These are phyloP conservation scores for Penicillium alfredii DNA, from an alignment of 495 filamentous ascomycete species.

Conservation along the genomic window DNA sequence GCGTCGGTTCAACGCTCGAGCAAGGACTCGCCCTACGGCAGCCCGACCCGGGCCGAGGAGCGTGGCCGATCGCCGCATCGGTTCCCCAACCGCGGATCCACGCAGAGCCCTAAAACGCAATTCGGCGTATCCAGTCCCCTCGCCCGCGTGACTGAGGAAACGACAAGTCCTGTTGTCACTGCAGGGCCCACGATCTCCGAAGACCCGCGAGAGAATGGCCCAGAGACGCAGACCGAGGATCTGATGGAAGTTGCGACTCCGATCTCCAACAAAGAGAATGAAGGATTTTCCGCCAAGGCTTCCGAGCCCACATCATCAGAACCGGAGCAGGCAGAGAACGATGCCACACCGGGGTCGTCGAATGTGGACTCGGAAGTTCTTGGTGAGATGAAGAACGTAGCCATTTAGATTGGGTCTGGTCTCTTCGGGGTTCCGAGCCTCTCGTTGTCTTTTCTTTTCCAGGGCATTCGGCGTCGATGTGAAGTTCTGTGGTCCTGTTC, in stretches of 20 bases:
- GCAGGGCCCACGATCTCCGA: conserved; percentile 32
- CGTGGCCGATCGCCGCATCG: conserved; percentile 51
- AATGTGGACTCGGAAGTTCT: conserved; percentile 37
- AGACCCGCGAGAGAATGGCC: conserved; percentile 27
- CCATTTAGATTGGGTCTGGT: conserved; percentile 33
- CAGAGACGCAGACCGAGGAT: conserved; percentile 31
- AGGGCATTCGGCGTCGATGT: conserved; percentile 25
- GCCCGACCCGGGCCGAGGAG: conserved; percentile 45
- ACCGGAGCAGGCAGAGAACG: conserved; percentile 27
- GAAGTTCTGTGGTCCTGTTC: conserved; percentile 17
- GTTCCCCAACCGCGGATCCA: conserved; percentile 42
- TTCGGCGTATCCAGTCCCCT: conserved; percentile 50
- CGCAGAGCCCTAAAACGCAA: conserved; percentile 44
- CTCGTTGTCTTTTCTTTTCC: conserved; percentile 15
- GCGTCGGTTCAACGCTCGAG: conserved; percentile 30
- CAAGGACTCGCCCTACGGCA: conserved; percentile 48
- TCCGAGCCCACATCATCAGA: conserved; percentile 20
- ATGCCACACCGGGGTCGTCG: conserved; percentile 23
- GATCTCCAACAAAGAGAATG: conserved; percentile 34
- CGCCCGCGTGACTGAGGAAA: conserved; percentile 48
- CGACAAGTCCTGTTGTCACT: conserved; percentile 28
- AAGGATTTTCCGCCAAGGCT: conserved; percentile 23
- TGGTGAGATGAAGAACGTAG: conserved; percentile 53
- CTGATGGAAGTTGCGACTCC: conserved; percentile 45
- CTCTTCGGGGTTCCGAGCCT: conserved; percentile 7